Evolutionary conservation across 2,329 filamentous ascomycete genomes (phyloP).

Genomic region (Elsinoe batatas): DNA sequence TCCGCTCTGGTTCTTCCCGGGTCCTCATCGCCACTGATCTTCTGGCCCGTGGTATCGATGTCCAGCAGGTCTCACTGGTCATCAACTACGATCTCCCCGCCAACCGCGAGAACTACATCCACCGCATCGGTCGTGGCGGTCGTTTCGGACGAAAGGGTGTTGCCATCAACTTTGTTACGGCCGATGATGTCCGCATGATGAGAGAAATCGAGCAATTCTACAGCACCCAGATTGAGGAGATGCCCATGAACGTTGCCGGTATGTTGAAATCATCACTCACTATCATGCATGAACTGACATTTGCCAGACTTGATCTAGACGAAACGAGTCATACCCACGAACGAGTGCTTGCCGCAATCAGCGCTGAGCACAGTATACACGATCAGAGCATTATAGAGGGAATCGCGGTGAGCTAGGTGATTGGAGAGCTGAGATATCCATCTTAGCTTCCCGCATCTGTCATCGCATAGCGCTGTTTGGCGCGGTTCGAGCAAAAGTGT

Average conservation of each 20-base stretch:
- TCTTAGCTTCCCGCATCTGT: conserved; percentile 12
- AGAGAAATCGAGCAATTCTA: conserved; percentile 99
- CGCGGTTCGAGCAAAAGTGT: conserved; percentile 17
- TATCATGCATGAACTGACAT: neutral
- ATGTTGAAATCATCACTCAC: conserved; percentile 27
- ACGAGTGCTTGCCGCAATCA: conserved; percentile 8
- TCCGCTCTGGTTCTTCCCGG: conserved; percentile 96
- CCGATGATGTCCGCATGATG: conserved; percentile 99
- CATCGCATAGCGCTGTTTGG: conserved; percentile 15
- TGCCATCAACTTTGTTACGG: conserved; percentile 99
- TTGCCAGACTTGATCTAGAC: conserved; percentile 32
- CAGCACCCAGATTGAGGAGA: conserved; percentile 99
- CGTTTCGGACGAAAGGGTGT: conserved; percentile 99
- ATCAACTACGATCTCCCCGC: conserved; percentile 99
- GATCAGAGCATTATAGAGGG: conserved; percentile 13
- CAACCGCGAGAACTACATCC: conserved; percentile 99
- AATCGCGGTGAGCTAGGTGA: conserved; percentile 13
- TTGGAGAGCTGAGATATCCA: conserved; percentile 13
- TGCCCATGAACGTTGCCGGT: conserved; percentile 86
- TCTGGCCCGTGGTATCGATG: conserved; percentile 97
- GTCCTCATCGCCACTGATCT: conserved; percentile 97
- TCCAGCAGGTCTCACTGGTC: conserved; percentile 98
- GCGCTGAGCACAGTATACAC: conserved; percentile 3
- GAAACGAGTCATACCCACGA: conserved; percentile 14
- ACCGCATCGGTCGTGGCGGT: conserved; percentile 98